phyloP scores from a whole-genome alignment of 371 early-diverging fungal species.

The Mucor sp. region DNA sequence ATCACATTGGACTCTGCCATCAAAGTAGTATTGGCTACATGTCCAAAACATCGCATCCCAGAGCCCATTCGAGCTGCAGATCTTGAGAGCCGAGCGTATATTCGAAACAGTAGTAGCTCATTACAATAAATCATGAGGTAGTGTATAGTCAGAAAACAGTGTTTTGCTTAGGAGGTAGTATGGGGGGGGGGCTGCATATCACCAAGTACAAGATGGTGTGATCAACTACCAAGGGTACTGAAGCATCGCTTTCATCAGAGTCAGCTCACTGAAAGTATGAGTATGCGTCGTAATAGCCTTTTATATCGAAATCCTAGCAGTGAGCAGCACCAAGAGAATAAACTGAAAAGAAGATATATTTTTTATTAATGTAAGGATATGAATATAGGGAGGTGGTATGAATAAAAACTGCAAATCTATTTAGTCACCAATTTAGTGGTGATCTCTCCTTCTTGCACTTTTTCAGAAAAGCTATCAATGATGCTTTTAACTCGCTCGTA shows the following conservation, averaged over 20 bases:
- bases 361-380: background rate
- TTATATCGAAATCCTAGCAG: no score
- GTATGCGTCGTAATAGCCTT: no score
- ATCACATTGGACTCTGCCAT: slow-evolving; percentile 72
- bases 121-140: background rate
- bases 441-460: slow-evolving; percentile 39
- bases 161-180: no score
- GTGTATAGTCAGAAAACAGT: no score
- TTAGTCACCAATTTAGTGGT: slow-evolving; percentile 7
- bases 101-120: background rate
- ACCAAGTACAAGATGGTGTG: background rate
- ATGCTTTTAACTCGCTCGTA: slow-evolving; percentile 81
- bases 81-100: slow-evolving; percentile 22
- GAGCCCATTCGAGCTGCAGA: slow-evolving; percentile 94
- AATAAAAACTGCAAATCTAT: background rate
- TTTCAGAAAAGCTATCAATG: slow-evolving; percentile 62
- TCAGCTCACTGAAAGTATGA: no score
- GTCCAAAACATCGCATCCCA: slow-evolving; percentile 70
- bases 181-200: no score
- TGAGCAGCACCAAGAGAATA: background rate
- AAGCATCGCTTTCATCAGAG: no score
- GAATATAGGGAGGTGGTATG: background rate
- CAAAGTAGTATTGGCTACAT: slow-evolving; percentile 61
- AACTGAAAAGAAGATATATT: background rate
- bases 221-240: background rate